Evolutionary conservation across 805 yeast genomes (phyloP).

Genomic region (Clavispora vitiphila): DNA sequence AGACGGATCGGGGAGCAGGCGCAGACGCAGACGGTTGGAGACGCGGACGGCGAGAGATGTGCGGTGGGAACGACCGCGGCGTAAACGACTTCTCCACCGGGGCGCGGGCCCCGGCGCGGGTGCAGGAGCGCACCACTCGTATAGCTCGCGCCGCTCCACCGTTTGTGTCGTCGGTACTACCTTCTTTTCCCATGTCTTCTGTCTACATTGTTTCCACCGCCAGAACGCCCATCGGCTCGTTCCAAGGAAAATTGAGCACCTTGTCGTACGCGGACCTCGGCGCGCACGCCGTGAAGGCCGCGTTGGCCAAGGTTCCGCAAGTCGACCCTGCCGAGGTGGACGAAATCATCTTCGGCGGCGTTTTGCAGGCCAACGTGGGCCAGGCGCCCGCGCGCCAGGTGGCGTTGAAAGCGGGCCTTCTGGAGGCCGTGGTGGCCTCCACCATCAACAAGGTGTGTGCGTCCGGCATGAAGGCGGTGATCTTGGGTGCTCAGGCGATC

Average conservation of each 20-base stretch:
- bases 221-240: conserved; percentile 95
- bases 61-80: too few species aligned
- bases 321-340: conserved; percentile 75
- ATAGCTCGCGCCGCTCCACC: conserved; percentile 2
- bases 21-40: too few species aligned
- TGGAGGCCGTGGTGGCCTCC: conserved; percentile 75
- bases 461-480: conserved; percentile 88
- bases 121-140: conserved; percentile 3
- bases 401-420: conserved; percentile 83
- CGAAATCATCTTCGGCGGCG: conserved; percentile 91
- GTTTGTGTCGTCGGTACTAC: neutral
- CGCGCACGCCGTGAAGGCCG: conserved; percentile 86
- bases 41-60: too few species aligned
- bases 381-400: conserved; percentile 99
- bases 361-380: conserved; percentile 87
- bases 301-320: conserved; percentile 76
- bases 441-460: conserved; percentile 97
- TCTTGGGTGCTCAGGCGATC: conserved; percentile 86
- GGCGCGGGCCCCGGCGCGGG: too few species aligned
- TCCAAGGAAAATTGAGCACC: conserved; percentile 78
- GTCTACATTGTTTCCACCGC: conserved; percentile 90
- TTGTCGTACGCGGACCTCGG: conserved; percentile 83
- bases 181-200: conserved; percentile 11
- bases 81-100: too few species aligned
- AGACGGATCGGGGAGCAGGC: too few species aligned